A percentile compares a stretch with the other conserved stretches of the same genome.
phyloP scores from a whole-genome alignment of 148 eudicot species.

The Vaccinium corymbosum region DNA sequence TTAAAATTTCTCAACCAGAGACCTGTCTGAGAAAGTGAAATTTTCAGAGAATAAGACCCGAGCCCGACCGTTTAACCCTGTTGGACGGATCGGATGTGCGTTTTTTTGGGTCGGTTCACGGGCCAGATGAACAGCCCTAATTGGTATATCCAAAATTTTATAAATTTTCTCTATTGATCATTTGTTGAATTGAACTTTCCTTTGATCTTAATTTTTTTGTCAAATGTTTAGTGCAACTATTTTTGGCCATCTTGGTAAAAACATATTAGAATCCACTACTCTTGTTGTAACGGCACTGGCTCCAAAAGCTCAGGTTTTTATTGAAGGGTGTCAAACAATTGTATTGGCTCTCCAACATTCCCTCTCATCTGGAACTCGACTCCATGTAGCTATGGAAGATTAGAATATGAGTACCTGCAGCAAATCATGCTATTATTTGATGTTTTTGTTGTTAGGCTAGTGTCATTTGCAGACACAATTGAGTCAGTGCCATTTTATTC shows the following conservation, averaged over 20 bases:
- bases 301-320: background rate
- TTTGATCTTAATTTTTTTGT: background rate
- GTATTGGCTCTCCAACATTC: background rate
- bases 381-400: background rate
- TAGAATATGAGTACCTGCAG: background rate
- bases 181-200: background rate
- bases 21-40: too few relatives aligned
- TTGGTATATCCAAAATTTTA: background rate
- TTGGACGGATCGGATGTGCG: too few relatives aligned
- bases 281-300: background rate
- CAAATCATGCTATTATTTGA: background rate
- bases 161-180: background rate
- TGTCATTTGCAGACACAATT: conserved; percentile 1
- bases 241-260: background rate
- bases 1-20: too few relatives aligned
- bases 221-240: background rate
- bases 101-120: too few relatives aligned
- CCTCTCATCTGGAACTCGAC: background rate
- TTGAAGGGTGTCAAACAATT: background rate
- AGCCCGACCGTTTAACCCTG: too few relatives aligned
- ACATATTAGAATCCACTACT: background rate
- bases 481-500: background rate
- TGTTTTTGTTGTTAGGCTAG: background rate
- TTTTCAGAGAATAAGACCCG: too few relatives aligned
- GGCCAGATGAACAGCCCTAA: too few relatives aligned